Evolutionary conservation across 176 grass and related monocot genomes (phyloP).

Genomic region (Themeda triandra): DNA sequence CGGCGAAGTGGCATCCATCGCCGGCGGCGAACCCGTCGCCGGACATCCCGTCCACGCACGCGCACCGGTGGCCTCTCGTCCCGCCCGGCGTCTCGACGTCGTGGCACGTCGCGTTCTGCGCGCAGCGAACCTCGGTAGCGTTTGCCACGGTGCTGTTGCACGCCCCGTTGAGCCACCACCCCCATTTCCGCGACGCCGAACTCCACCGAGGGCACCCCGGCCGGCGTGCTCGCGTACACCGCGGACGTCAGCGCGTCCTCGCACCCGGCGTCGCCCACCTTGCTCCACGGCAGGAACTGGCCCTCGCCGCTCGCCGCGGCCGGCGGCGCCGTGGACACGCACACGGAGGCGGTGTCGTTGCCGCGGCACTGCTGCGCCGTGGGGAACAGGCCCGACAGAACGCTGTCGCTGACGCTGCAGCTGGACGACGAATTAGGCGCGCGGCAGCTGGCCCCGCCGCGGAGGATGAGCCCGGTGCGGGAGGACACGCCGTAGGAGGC

Average conservation of each 20-base stretch:
- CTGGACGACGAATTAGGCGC: too few relatives aligned
- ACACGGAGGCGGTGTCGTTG: constrained; percentile 9
- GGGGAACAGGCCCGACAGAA: too few relatives aligned
- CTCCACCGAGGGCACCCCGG: background rate
- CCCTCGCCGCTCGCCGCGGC: background rate
- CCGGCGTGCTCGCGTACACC: background rate
- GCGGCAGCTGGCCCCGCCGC: background rate
- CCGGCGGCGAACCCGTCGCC: constrained; percentile 69
- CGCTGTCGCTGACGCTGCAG: too few relatives aligned
- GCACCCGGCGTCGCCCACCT: background rate
- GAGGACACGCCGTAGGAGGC: constrained; percentile 28
- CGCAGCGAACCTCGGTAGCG: background rate
- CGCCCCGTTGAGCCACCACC: constrained; percentile 64
- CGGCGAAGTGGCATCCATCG: constrained; percentile 20
- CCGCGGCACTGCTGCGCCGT: background rate
- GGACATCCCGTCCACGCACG: constrained; percentile 12
- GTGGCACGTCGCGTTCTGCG: constrained; percentile 39
- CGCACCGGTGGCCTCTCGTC: background rate
- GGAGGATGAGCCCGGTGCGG: constrained; percentile 38
- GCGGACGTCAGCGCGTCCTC: constrained; percentile 11
- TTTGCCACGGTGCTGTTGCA: background rate
- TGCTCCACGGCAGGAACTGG: background rate
- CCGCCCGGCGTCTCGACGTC: background rate
- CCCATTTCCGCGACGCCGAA: constrained; percentile 44
- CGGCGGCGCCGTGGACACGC: background rate